phyloP scores from a whole-genome alignment of 495 filamentous ascomycete species.

The Aspergillus mulundensis region DNA sequence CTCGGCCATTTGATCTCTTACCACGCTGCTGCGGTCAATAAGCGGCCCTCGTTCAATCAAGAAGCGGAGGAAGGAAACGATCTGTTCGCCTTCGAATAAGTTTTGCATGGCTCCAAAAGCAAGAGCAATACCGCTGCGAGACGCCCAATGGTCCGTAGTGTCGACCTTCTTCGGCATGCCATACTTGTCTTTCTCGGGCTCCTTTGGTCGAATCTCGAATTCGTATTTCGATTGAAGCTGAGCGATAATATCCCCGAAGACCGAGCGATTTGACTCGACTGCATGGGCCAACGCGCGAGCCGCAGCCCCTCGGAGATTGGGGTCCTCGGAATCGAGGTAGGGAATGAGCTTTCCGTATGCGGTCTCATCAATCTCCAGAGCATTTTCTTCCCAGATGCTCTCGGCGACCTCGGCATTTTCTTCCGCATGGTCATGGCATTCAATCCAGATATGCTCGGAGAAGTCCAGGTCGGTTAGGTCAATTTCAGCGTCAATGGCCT shows the following conservation, averaged over 20 bases:
- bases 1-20: constrained; percentile 89
- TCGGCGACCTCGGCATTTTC: constrained; percentile 82
- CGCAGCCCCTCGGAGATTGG: constrained; percentile 76
- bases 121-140: constrained; percentile 78
- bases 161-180: constrained; percentile 89
- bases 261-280: constrained; percentile 52
- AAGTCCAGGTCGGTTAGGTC: constrained; percentile 83
- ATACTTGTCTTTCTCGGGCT: constrained; percentile 80
- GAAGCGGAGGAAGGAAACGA: constrained; percentile 77
- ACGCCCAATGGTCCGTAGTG: constrained; percentile 82
- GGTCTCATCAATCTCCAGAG: constrained; percentile 63
- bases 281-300: constrained; percentile 76
- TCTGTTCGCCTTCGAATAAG: constrained; percentile 59
- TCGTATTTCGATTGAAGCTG: constrained; percentile 65
- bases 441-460: constrained; percentile 89
- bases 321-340: constrained; percentile 73
- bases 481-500: constrained; percentile 84
- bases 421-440: constrained; percentile 82
- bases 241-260: constrained; percentile 55
- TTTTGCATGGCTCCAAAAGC: constrained; percentile 77
- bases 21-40: constrained; percentile 68
- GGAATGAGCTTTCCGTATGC: constrained; percentile 63
- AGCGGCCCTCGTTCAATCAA: constrained; percentile 80
- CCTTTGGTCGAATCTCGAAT: constrained; percentile 72
- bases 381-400: constrained; percentile 93